phyloP scores from a whole-genome alignment of 179 eudicot species.

The Beta corolliflora region DNA sequence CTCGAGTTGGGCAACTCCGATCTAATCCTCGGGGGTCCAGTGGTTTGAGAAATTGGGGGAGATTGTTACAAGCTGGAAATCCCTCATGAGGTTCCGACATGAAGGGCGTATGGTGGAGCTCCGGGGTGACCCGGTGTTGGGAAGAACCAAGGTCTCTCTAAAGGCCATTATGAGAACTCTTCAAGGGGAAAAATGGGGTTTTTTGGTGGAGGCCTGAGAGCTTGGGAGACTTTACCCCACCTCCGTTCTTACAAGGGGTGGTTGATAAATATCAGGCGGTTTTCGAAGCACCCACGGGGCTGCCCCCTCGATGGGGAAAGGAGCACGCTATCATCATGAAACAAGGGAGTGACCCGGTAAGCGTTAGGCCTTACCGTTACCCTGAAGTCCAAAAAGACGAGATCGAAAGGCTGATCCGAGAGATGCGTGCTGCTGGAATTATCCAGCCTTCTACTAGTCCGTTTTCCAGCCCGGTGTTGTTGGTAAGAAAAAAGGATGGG shows the following conservation, averaged over 20 bases:
- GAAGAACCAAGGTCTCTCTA: too few species aligned
- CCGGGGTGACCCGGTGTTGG: background rate
- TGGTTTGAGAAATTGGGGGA: background rate
- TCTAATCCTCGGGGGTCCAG: background rate
- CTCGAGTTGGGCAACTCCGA: background rate
- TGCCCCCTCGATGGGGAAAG: background rate
- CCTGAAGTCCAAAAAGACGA: background rate
- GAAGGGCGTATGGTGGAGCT: background rate
- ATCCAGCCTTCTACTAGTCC: background rate
- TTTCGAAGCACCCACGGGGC: background rate
- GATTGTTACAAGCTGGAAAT: background rate
- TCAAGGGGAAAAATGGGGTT: too few species aligned
- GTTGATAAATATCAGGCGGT: background rate
- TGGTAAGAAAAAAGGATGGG: conserved; percentile 6
- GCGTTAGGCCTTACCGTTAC: background rate
- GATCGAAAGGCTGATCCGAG: background rate
- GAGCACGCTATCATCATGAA: background rate
- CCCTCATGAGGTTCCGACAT: background rate
- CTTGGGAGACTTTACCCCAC: too few species aligned
- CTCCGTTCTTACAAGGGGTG: too few species aligned
- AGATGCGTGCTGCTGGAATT: background rate
- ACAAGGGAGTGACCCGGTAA: background rate
- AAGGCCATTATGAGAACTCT: too few species aligned
- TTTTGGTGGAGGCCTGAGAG: too few species aligned
- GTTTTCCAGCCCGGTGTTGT: background rate